A percentile compares a stretch with the other conserved stretches of the same genome.
Evolutionary conservation across 192 early-diverging fungal species (phyloP).

Genomic region (Backusella westeae): DNA sequence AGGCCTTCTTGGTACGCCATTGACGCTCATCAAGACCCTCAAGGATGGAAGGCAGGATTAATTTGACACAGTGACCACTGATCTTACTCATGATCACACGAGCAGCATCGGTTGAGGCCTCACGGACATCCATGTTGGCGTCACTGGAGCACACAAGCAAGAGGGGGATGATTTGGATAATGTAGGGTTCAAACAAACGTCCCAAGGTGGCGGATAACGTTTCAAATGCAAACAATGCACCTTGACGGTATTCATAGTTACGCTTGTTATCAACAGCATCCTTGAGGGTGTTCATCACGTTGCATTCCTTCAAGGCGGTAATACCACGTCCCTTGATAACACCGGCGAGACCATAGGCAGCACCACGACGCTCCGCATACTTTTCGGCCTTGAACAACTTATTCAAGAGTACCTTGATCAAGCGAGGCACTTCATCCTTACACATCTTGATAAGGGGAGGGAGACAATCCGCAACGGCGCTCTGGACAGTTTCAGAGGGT

Average conservation of each 20-base stretch:
- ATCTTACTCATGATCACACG: conserved; percentile 94
- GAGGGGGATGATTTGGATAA: conserved; percentile 89
- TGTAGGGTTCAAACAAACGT: conserved; percentile 94
- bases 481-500: conserved; percentile 93
- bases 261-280: conserved; percentile 82
- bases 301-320: conserved; percentile 78
- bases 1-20: conserved; percentile 98
- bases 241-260: conserved; percentile 73
- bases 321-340: conserved; percentile 91
- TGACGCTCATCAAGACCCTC: conserved; percentile 84
- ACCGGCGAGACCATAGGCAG: conserved; percentile 95
- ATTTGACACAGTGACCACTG: conserved; percentile 94
- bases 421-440: conserved; percentile 50
- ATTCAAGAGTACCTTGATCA: conserved; percentile 66
- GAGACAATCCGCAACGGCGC: conserved; percentile 91
- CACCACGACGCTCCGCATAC: conserved; percentile 88
- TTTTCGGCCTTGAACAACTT: conserved; percentile 68
- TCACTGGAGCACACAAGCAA: conserved; percentile 90
- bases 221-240: conserved; percentile 93
- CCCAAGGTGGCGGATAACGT: conserved; percentile 82
- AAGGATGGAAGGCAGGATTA: conserved; percentile 88
- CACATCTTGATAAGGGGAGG: conserved; percentile 85
- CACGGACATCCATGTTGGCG: conserved; percentile 77
- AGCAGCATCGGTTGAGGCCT: conserved; percentile 86
- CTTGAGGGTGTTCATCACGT: conserved; percentile 79